Percentiles rank a stretch among this genome's conserved stretches.
These are phyloP conservation scores for Trichoderma koningii DNA, from an alignment of 2,329 filamentous ascomycete genomes.

Conservation along the genomic window DNA sequence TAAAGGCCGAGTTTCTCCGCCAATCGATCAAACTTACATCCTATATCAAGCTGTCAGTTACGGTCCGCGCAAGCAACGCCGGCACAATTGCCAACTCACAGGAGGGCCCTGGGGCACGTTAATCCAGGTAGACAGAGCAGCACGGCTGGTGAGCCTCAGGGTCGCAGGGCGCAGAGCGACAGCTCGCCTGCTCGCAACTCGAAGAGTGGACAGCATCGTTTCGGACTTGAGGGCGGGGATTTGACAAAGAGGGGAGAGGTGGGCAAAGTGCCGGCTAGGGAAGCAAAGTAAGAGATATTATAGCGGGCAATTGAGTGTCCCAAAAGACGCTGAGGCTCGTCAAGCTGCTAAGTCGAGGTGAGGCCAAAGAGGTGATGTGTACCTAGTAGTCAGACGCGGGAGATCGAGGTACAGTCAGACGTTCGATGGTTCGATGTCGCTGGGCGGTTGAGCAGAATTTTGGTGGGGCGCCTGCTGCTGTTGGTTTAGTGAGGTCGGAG, in stretches of 20 bases:
- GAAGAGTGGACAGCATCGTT: constrained; percentile 58
- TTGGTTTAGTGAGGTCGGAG: constrained; percentile 15
- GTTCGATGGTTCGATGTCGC: constrained; percentile 22
- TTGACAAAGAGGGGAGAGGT: constrained; percentile 4
- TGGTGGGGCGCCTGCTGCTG: constrained; percentile 15
- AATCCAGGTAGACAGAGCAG: constrained; percentile 78
- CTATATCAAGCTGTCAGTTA: constrained; percentile 35
- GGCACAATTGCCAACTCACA: constrained; percentile 56
- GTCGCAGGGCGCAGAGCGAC: constrained; percentile 43
- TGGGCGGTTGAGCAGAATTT: constrained; percentile 20
- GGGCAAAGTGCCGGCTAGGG: not conserved
- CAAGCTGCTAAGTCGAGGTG: not conserved
- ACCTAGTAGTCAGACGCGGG: constrained; percentile 22
- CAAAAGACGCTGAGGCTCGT: not conserved
- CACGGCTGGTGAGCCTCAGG: constrained; percentile 48
- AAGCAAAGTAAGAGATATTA: not conserved
- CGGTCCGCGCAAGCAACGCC: not conserved
- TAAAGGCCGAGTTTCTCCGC: too few relatives aligned
- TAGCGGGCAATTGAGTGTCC: constrained; percentile 22
- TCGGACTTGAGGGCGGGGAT: constrained; percentile 18
- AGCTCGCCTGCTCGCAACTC: constrained; percentile 55
- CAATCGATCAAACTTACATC: constrained; percentile 41
- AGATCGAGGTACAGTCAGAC: constrained; percentile 18
- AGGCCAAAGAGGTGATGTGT: constrained; percentile 4
- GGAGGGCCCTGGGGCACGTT: constrained; percentile 92